These are phyloP conservation scores for Colletotrichum incanum DNA, from an alignment of 2,329 filamentous ascomycete genomes.

Conservation along the genomic window DNA sequence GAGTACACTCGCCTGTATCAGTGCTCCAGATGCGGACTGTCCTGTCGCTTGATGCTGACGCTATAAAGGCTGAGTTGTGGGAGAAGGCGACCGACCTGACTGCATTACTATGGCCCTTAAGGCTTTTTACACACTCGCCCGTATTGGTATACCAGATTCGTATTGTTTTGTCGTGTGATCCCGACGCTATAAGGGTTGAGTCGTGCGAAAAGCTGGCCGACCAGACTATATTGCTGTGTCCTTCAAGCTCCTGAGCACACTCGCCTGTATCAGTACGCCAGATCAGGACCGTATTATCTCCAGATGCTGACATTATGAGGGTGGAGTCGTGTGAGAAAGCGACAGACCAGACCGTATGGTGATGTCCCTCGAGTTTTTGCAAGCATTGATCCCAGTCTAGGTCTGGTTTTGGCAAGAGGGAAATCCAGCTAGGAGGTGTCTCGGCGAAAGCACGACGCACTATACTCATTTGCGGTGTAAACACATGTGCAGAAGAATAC, in stretches of 20 bases:
- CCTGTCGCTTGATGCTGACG: background rate
- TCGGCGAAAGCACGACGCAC: background rate
- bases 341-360: fast-evolving
- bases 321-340: background rate
- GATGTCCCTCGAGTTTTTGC: background rate
- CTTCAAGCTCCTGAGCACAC: background rate
- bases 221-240: background rate
- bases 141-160: background rate
- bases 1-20: too few relatives aligned
- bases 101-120: background rate
- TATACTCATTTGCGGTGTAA: background rate
- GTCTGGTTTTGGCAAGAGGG: background rate
- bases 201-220: background rate
- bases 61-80: background rate
- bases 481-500: background rate
- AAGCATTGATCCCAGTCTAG: background rate
- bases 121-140: too few relatives aligned
- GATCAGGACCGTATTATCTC: background rate
- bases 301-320: background rate
- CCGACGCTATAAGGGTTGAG: background rate
- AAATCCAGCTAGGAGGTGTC: background rate
- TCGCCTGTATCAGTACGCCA: background rate
- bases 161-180: background rate
- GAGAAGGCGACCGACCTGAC: background rate
- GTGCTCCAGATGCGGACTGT: background rate